These are phyloP conservation scores for Solanum aculeatissimum DNA, from an alignment of 305 asterid genomes.

Conservation along the genomic window DNA sequence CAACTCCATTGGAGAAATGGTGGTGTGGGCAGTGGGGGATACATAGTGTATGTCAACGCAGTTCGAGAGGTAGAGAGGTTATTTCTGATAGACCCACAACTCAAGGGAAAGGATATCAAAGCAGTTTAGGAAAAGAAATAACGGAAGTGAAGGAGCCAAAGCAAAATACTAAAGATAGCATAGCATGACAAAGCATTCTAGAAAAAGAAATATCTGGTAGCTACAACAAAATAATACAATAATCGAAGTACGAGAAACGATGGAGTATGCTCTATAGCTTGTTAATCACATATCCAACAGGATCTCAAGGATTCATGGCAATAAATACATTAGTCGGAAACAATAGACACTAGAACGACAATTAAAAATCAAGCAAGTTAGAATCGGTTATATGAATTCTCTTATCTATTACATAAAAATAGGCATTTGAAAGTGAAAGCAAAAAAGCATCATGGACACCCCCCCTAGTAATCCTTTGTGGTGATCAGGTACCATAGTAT, in stretches of 20 bases:
- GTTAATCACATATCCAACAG: neutral
- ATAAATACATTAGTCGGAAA: neutral
- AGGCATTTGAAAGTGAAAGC: neutral
- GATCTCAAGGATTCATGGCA: neutral
- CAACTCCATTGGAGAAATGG: neutral
- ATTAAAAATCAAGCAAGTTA: neutral
- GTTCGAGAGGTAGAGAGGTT: neutral
- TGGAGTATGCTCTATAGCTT: neutral
- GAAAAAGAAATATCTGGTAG: neutral
- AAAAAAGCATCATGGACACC: neutral
- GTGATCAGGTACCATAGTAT: neutral
- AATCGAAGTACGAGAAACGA: neutral
- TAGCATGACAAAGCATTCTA: neutral
- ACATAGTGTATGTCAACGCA: neutral
- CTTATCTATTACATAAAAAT: neutral
- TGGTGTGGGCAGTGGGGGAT: neutral
- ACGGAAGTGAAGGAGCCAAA: neutral
- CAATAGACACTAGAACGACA: neutral
- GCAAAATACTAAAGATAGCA: neutral
- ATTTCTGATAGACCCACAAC: neutral
- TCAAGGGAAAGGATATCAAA: neutral
- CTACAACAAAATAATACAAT: neutral
- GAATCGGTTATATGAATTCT: neutral
- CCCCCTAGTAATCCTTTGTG: neutral
- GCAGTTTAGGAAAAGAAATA: neutral